A percentile compares a stretch with the other conserved stretches of the same genome.
These are phyloP conservation scores for Agrostemma githago DNA, from an alignment of 148 eudicot genomes.

Conservation along the genomic window DNA sequence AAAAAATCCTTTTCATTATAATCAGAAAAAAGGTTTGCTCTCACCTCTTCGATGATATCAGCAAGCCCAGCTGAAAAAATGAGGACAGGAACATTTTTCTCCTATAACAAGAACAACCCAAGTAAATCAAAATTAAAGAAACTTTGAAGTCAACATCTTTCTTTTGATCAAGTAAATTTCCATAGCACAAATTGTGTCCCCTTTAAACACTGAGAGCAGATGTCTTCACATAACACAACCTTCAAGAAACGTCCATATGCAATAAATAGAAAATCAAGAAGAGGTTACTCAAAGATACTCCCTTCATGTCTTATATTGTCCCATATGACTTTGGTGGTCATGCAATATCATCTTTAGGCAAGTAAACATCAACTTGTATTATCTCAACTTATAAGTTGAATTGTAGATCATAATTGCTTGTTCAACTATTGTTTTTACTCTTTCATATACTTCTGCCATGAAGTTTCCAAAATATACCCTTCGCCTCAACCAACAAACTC, in stretches of 20 bases:
- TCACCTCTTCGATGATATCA: constrained; percentile 91
- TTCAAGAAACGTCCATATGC: neutral
- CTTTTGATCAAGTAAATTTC: neutral
- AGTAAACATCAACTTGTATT: too few relatives aligned
- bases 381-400: too few relatives aligned
- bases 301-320: neutral
- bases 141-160: neutral
- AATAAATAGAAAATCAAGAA: neutral
- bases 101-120: constrained; percentile 39
- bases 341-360: neutral
- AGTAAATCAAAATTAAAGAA: neutral
- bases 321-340: neutral
- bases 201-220: neutral
- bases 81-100: constrained; percentile 70
- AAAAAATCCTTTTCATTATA: neutral
- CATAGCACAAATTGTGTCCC: too few relatives aligned
- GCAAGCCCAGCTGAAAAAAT: constrained; percentile 97
- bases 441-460: too few relatives aligned
- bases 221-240: neutral
- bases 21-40: neutral
- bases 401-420: too few relatives aligned
- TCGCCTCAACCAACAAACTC: too few relatives aligned
- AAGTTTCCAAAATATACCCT: too few relatives aligned
- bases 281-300: neutral
- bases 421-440: too few relatives aligned